A percentile compares a stretch with the other conserved stretches of the same genome.
Evolutionary conservation across 2,329 filamentous ascomycete genomes (phyloP).

Genomic region (Ophiognomonia clavigignenti-juglandacearum): DNA sequence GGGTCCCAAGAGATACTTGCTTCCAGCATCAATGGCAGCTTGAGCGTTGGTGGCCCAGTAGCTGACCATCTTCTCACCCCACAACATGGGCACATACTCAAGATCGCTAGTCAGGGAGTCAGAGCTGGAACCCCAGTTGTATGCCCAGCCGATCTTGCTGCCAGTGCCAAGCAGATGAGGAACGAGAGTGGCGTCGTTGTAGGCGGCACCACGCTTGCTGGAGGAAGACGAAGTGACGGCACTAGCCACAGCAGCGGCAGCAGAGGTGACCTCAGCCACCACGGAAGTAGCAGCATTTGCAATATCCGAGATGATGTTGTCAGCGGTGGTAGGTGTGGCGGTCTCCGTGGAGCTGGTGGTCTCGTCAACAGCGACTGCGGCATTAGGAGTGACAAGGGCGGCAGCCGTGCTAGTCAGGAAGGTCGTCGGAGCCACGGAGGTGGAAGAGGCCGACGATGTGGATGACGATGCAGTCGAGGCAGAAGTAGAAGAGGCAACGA

Average conservation of each 20-base stretch:
- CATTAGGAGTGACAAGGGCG: conserved; percentile 16
- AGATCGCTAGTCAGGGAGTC: conserved; percentile 37
- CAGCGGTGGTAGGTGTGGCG: conserved; percentile 2
- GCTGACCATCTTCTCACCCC: conserved; percentile 41
- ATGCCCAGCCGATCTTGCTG: conserved; percentile 51
- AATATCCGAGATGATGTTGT: background rate
- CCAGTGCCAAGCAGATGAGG: conserved; percentile 40
- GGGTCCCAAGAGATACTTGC: conserved; percentile 58
- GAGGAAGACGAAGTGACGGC: conserved; percentile 15
- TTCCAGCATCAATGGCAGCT: conserved; percentile 47
- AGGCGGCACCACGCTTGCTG: conserved; percentile 63
- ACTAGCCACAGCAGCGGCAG: conserved; percentile 15
- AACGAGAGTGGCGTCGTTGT: conserved; percentile 55
- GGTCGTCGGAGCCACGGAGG: conserved; percentile 10
- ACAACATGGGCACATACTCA: conserved; percentile 65
- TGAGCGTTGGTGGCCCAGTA: conserved; percentile 48
- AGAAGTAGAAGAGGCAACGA: background rate
- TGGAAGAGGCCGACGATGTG: conserved; percentile 3
- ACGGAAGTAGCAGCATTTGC: conserved; percentile 4
- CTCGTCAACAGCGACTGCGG: conserved; percentile 22
- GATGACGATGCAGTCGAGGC: background rate
- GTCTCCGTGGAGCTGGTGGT: conserved; percentile 22
- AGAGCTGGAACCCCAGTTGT: conserved; percentile 60
- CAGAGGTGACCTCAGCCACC: background rate
- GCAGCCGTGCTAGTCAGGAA: conserved; percentile 9